Evolutionary conservation across 2,329 filamentous ascomycete genomes (phyloP), one percentile per base, ranked within the genome.

Genomic region (Nothophoma quercina): DNA sequence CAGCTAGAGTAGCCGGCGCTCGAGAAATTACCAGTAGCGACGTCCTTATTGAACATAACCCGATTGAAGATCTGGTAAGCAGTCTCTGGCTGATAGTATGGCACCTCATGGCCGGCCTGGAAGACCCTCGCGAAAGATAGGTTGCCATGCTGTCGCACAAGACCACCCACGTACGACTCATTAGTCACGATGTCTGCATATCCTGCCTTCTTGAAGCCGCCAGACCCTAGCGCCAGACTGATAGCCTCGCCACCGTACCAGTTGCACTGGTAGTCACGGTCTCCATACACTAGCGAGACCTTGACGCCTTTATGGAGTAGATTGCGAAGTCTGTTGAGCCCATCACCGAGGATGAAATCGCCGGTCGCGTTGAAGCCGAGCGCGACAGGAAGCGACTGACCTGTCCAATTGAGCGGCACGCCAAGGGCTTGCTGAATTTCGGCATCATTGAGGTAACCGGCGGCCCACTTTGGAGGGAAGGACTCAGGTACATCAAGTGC

Each of bases 381-480:
- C 7, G 34, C 34, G 18, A 47, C 34, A 7, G 34, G 42, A 8
- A 45, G 5, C 3, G 42, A 45, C 22, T 36, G 30, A 9, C 42
- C 42, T 3, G 42, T 45, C 42, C 61, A 62, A 68, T 86, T 86
- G n/a, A 85, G 66, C 0, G 82, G 82, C 0, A 83, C 81, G 6
- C 85, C 85, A 1, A 87, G 77, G 0, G 83, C 83, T 2, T 69
- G 68, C 58, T 85, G 83, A 1, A 85, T 80, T 63, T 79, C 79
- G 9, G 75, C 70, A 56, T 82, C 78, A 63, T 81, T 83, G 39
- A 63, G 21, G 41, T 44, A 63, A 15, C 57, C 59, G n/a, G 55
- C 51, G 8, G 57, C 51, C 41, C 58, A 59, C 15, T 63, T 54
- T 2, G 44, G 52, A 13, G 60, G 52, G 15, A 47, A 51, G 22